Percentiles rank a stretch among this genome's conserved stretches.
These are phyloP conservation scores for Botryosphaeria dothidea DNA, from an alignment of 2,329 filamentous ascomycete species.

Conservation along the genomic window DNA sequence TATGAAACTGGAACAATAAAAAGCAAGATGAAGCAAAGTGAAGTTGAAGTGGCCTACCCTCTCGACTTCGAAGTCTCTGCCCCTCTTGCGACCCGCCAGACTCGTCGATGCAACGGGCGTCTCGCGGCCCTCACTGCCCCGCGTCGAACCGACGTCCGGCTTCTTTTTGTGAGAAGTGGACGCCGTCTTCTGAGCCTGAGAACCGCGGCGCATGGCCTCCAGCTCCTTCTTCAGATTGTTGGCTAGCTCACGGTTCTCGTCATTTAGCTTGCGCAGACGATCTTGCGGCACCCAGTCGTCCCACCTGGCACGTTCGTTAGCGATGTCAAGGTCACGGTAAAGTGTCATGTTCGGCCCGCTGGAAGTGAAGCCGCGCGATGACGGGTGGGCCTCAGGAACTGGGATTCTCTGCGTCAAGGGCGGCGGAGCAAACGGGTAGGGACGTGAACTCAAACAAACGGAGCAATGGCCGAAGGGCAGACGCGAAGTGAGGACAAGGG, in stretches of 20 bases:
- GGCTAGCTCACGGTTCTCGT: conserved; percentile 92
- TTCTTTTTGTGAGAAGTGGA: conserved; percentile 55
- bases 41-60: conserved; percentile 55
- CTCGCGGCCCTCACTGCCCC: conserved; percentile 77
- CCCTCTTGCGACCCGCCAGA: conserved; percentile 70
- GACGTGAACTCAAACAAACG: neutral
- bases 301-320: conserved; percentile 60
- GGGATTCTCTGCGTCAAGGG: neutral
- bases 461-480: conserved; percentile 21
- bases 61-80: conserved; percentile 80
- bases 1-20: neutral
- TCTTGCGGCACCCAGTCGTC: conserved; percentile 98
- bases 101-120: conserved; percentile 58
- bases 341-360: neutral
- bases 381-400: neutral
- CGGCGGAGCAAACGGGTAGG: conserved; percentile 1
- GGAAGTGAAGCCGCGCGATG: neutral
- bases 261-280: conserved; percentile 88
- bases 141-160: conserved; percentile 56
- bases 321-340: neutral
- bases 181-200: conserved; percentile 35
- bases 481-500: conserved; percentile 20
- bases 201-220: conserved; percentile 57
- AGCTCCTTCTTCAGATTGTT: conserved; percentile 69
- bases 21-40: conserved; percentile 9